A percentile compares a stretch with the other conserved stretches of the same genome.
Conservation (phyloP, 352 stramenopile genomes). For the Phytopythium sindhum region DNA sequence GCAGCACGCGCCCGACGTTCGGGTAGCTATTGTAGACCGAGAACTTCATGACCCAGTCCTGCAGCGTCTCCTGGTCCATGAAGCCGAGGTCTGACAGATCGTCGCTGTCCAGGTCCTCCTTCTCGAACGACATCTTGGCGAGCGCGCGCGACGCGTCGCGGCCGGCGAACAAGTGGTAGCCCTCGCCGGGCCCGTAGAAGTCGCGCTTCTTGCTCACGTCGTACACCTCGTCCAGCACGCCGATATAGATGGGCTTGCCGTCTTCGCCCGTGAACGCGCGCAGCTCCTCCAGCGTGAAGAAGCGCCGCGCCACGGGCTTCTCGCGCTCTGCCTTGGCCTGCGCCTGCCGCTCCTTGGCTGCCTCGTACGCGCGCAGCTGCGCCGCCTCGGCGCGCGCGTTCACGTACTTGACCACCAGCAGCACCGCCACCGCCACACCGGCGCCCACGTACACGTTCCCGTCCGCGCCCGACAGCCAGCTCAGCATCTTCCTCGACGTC, state of each 20-base stretch:
- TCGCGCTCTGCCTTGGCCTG: slow-evolving; percentile 62
- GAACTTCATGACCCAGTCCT: slow-evolving; percentile 96
- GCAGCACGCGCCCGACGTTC: slow-evolving; percentile 91
- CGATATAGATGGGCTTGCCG: slow-evolving; percentile 94
- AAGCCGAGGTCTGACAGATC: slow-evolving; percentile 74
- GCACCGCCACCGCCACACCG: slow-evolving; percentile 45
- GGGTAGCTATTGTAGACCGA: slow-evolving; percentile 95
- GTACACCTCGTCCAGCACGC: slow-evolving; percentile 94
- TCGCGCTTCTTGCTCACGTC: slow-evolving; percentile 93
- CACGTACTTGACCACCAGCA: slow-evolving; percentile 56
- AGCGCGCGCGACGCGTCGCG: slow-evolving; percentile 92
- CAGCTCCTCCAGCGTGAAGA: slow-evolving; percentile 93
- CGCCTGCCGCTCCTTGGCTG: slow-evolving; percentile 57
- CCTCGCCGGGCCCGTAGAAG: slow-evolving; percentile 95
- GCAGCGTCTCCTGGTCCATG: slow-evolving; percentile 83
- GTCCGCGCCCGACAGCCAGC: slow-evolving; percentile 41
- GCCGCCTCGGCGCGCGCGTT: slow-evolving; percentile 60
- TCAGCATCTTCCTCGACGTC: slow-evolving; percentile 34
- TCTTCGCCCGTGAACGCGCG: slow-evolving; percentile 90
- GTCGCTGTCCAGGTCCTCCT: slow-evolving; percentile 86
- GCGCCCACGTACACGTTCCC: slow-evolving; percentile 56
- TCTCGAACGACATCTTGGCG: slow-evolving; percentile 96
- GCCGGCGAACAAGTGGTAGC: slow-evolving; percentile 96
- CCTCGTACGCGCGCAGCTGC: slow-evolving; percentile 60
- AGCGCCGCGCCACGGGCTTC: slow-evolving; percentile 66